phyloP scores from a whole-genome alignment of 495 filamentous ascomycete species.

The Cetradonia linearis region DNA sequence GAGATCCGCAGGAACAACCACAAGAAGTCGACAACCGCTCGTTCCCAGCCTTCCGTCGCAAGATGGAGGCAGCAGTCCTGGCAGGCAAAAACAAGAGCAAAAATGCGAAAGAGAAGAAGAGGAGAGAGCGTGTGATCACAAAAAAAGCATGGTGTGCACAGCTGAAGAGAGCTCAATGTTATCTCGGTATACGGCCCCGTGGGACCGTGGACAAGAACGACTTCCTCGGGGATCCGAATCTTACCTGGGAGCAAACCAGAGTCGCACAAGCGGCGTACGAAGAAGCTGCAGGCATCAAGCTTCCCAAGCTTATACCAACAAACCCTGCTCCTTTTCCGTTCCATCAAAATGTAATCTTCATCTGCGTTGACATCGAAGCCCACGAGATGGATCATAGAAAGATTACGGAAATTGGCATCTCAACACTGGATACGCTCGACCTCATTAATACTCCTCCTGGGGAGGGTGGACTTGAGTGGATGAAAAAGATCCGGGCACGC shows the following conservation, averaged over 20 bases:
- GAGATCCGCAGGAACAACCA: constrained; percentile 8
- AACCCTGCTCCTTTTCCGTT: constrained; percentile 38
- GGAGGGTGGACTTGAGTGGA: constrained; percentile 51
- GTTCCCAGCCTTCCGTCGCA: constrained; percentile 37
- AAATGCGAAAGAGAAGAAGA: constrained; percentile 41
- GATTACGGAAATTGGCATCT: constrained; percentile 80
- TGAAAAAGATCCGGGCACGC: constrained; percentile 48
- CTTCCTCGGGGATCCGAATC: constrained; percentile 19
- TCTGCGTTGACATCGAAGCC: constrained; percentile 73
- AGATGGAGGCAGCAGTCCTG: constrained; percentile 37
- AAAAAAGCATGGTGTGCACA: constrained; percentile 39
- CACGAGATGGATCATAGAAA: constrained; percentile 39
- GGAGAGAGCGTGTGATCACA: constrained; percentile 36
- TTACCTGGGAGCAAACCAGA: constrained; percentile 26
- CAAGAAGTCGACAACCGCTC: constrained; percentile 26
- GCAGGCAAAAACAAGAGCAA: constrained; percentile 37
- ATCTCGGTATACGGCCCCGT: constrained; percentile 50
- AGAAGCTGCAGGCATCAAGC: constrained; percentile 12
- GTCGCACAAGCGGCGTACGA: constrained; percentile 21
- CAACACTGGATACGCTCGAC: constrained; percentile 65
- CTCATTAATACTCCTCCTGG: constrained; percentile 46
- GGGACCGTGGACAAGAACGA: constrained; percentile 17
- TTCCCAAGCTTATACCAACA: constrained; percentile 30
- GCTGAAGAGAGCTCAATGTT: constrained; percentile 54
- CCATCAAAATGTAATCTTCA: constrained; percentile 52